Conservation (phyloP, 345 rosid genomes). For the Salix arbutifolia region DNA sequence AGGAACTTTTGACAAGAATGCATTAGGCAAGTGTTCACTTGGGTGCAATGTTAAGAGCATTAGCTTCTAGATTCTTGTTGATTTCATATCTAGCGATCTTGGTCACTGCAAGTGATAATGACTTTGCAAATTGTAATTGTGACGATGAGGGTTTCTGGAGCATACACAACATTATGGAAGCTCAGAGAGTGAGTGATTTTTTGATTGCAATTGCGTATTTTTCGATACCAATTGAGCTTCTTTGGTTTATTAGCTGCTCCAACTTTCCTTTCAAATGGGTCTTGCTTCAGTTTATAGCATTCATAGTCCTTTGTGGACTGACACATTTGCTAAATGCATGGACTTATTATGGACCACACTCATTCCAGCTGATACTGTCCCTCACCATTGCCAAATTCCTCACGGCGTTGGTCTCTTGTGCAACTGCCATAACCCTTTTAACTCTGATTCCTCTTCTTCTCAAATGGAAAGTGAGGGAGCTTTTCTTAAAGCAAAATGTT, state of each 20-base stretch:
- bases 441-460: slow-evolving; percentile 86
- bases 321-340: slow-evolving; percentile 80
- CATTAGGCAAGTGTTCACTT: slow-evolving; percentile 18
- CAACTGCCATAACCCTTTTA: slow-evolving; percentile 81
- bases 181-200: slow-evolving; percentile 88
- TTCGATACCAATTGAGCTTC: slow-evolving; percentile 88
- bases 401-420: slow-evolving; percentile 87
- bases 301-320: slow-evolving; percentile 93
- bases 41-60: slow-evolving; percentile 61
- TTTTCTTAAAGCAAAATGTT: slow-evolving; percentile 81
- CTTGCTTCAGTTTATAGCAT: slow-evolving; percentile 71
- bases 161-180: slow-evolving; percentile 59
- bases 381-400: slow-evolving; percentile 78
- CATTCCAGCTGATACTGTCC: slow-evolving; percentile 73
- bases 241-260: slow-evolving; percentile 86
- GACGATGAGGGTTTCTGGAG: slow-evolving; percentile 81
- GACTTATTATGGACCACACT: slow-evolving; percentile 87
- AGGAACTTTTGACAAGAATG: slow-evolving; percentile 17
- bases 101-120: slow-evolving; percentile 53
- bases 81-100: slow-evolving; percentile 36
- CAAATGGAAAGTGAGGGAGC: slow-evolving; percentile 87
- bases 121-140: slow-evolving; percentile 60
- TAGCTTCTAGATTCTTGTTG: slow-evolving; percentile 44
- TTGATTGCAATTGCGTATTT: slow-evolving; percentile 85
- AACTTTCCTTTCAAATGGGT: slow-evolving; percentile 98